Percentiles rank a stretch among this genome's conserved stretches.
phyloP scores from a whole-genome alignment of 257 asterid species.

The Jacaranda copaia region DNA sequence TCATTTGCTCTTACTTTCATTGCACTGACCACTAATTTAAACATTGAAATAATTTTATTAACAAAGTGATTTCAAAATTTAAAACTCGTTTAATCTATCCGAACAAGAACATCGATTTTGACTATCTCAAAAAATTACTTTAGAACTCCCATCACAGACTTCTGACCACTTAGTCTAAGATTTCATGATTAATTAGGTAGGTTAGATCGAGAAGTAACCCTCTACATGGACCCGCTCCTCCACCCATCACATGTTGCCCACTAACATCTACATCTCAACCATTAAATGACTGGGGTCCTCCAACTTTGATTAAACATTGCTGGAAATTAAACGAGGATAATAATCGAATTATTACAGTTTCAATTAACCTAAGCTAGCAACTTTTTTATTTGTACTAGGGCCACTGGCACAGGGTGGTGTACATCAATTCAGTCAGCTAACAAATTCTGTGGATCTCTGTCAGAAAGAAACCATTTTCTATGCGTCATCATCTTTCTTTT shows the following conservation, averaged over 20 bases:
- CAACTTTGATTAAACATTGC: conserved; percentile 32
- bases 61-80: too few species aligned
- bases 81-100: too few species aligned
- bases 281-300: conserved; percentile 57
- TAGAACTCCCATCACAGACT: neutral
- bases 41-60: too few species aligned
- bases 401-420: conserved; percentile 32
- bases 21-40: too few species aligned
- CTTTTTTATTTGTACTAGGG: conserved; percentile 20
- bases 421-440: conserved; percentile 53
- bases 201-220: conserved; percentile 3
- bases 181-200: conserved; percentile 32
- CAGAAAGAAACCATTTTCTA: conserved; percentile 25
- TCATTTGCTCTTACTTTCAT: too few species aligned
- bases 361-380: neutral
- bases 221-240: conserved; percentile 65
- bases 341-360: conserved; percentile 24
- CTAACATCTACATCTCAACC: conserved; percentile 70
- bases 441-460: conserved; percentile 42
- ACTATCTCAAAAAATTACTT: too few species aligned
- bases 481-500: conserved; percentile 43
- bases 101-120: too few species aligned
- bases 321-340: conserved; percentile 20
- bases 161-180: conserved; percentile 29
- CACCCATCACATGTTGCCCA: conserved; percentile 90